Evolutionary conservation across 345 rosid species (phyloP).

Genomic region (Eucalyptus sp.): DNA sequence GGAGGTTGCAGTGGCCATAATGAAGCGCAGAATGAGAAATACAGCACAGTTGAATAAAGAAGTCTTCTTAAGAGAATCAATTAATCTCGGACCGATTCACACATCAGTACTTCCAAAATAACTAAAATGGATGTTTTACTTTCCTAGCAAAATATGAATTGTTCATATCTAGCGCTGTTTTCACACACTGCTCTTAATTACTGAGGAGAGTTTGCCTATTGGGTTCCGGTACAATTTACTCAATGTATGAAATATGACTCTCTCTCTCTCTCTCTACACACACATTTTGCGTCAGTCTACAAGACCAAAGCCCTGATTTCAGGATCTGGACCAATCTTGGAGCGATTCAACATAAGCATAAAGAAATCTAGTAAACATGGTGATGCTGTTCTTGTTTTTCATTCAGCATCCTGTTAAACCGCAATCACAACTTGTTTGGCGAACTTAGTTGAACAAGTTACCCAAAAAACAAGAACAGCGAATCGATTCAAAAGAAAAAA

Average conservation of each 20-base stretch:
- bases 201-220: neutral
- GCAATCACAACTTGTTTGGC: neutral
- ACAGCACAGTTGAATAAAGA: neutral
- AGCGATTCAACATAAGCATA: neutral
- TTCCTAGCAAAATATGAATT: neutral
- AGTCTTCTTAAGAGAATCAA: neutral
- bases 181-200: neutral
- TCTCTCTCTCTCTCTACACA: neutral
- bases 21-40: neutral
- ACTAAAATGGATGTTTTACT: neutral
- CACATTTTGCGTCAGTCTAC: neutral
- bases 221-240: neutral
- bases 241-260: neutral
- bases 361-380: neutral
- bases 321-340: neutral
- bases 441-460: neutral
- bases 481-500: neutral
- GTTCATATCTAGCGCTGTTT: neutral
- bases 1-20: neutral
- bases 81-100: neutral
- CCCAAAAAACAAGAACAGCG: neutral
- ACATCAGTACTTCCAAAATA: neutral
- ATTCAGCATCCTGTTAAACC: neutral
- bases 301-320: neutral
- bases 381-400: no score